Conservation (phyloP, 768 basidiomycete species). For the Cystofilobasidium macerans region DNA sequence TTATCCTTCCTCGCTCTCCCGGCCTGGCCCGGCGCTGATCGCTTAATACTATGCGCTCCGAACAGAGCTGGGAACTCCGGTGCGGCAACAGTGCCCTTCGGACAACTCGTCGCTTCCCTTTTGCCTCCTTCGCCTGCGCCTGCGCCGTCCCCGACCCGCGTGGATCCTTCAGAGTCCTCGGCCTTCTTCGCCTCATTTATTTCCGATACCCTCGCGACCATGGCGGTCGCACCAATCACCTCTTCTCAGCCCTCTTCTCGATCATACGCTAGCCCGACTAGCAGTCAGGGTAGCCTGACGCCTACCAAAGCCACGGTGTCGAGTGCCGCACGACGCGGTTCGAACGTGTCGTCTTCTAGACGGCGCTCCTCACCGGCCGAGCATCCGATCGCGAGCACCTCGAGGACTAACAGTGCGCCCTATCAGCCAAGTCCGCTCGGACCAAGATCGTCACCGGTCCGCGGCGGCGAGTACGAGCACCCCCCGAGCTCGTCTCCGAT, state of each 20-base stretch:
- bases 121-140: not conserved
- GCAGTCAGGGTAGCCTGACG: conserved; percentile 43
- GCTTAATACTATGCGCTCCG: too few species aligned
- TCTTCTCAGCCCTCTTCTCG: conserved; percentile 30
- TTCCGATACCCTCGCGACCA: conserved; percentile 31
- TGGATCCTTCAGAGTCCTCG: conserved; percentile 41
- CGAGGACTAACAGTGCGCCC: not conserved
- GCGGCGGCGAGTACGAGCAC: not conserved
- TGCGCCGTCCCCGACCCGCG: conserved; percentile 28
- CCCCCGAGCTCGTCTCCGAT: not conserved
- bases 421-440: conserved; percentile 1
- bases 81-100: not conserved
- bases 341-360: too few species aligned
- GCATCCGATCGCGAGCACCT: not conserved
- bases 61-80: too few species aligned
- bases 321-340: not conserved
- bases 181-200: conserved; percentile 21
- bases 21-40: not conserved
- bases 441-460: not conserved
- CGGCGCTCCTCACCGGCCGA: not conserved
- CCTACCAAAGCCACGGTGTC: not conserved
- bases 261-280: conserved; percentile 29
- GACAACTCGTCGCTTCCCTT: not conserved
- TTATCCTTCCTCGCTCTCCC: not conserved
- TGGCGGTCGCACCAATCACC: conserved; percentile 45